A percentile compares a stretch with the other conserved stretches of the same genome.
Conservation (phyloP, 345 rosid genomes). For the Citrus glauca region DNA sequence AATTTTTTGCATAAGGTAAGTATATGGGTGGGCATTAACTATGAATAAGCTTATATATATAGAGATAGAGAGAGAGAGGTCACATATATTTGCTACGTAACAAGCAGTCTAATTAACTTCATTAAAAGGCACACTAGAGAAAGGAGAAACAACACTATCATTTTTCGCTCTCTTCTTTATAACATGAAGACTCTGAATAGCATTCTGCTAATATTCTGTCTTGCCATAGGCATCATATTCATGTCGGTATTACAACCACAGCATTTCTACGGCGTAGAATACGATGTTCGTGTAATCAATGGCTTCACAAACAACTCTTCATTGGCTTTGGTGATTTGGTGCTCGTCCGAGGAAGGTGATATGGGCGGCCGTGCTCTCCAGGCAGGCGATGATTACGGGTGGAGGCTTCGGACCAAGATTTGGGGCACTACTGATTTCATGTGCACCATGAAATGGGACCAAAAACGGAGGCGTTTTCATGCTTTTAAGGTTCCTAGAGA, state of each 20-base stretch:
- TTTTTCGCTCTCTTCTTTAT: neutral
- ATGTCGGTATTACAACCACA: conserved; percentile 33
- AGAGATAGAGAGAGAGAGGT: neutral
- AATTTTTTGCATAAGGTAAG: neutral
- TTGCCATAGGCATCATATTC: conserved; percentile 27
- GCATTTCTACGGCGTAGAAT: conserved; percentile 36
- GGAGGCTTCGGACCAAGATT: conserved; percentile 49
- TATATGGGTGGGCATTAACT: neutral
- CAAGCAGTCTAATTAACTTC: neutral
- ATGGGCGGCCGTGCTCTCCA: conserved; percentile 95
- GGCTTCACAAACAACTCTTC: conserved; percentile 86
- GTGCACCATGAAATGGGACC: conserved; percentile 84
- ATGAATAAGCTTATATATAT: neutral
- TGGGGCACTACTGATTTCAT: conserved; percentile 39
- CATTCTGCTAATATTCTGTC: conserved; percentile 12
- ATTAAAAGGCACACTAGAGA: neutral
- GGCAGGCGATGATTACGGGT: conserved; percentile 84
- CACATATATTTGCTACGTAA: neutral
- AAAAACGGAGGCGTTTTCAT: conserved; percentile 46
- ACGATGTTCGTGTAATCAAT: conserved; percentile 77
- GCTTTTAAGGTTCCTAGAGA: conserved; percentile 66
- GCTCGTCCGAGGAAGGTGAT: conserved; percentile 54
- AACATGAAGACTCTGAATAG: conserved; percentile 35
- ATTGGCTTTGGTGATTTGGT: conserved; percentile 82
- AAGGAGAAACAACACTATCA: no score